Percentiles rank a stretch among this genome's conserved stretches.
Evolutionary conservation across 441 rosid genomes (phyloP).

Genomic region (Lepidium campestre): DNA sequence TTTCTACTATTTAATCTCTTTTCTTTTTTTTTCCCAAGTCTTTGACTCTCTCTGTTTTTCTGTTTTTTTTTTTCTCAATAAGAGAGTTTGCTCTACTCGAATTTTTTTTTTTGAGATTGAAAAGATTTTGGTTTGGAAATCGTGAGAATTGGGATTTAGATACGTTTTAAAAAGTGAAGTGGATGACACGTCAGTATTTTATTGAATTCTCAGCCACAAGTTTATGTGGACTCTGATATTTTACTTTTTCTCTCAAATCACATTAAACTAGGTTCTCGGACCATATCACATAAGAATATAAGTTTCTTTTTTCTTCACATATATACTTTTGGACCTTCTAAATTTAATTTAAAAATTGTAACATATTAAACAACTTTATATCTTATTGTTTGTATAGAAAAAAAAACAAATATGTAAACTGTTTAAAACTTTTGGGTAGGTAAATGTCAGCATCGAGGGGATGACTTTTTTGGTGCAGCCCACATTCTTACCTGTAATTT

Average conservation of each 20-base stretch:
- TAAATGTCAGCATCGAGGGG: constrained; percentile 20
- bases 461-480: constrained; percentile 14
- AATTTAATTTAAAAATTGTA: too few relatives aligned
- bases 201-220: constrained; percentile 71
- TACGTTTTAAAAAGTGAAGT: constrained; percentile 49
- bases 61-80: neutral
- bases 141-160: constrained; percentile 28
- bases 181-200: constrained; percentile 63
- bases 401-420: neutral
- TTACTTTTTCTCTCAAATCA: constrained; percentile 12
- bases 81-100: too few relatives aligned
- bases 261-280: constrained; percentile 3
- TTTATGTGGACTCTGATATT: constrained; percentile 64
- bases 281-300: neutral
- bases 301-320: neutral
- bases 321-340: too few relatives aligned
- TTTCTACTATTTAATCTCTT: neutral
- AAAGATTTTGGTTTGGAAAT: neutral
- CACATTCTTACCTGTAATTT: constrained; percentile 6
- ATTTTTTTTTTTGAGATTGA: neutral
- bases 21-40: neutral
- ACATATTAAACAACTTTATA: neutral
- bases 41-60: neutral
- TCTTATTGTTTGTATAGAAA: neutral
- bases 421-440: constrained; percentile 12